phyloP scores from a whole-genome alignment of 2,329 filamentous ascomycete species.

The Hypoxylon rubiginosum region DNA sequence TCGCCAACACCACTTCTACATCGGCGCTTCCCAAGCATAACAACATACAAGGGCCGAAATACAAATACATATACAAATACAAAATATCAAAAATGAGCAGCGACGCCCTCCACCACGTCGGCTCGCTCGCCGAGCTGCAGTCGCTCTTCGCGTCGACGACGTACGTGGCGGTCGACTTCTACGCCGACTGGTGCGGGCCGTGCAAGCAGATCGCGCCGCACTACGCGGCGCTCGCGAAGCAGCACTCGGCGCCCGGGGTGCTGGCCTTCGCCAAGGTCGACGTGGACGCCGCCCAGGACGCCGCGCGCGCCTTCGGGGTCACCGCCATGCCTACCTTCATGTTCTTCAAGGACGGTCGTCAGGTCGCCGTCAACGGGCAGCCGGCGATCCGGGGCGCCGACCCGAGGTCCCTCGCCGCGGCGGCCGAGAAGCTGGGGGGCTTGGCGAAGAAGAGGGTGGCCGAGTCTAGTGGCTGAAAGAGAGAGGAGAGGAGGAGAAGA shows the following conservation, averaged over 20 bases:
- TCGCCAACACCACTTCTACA: too few relatives aligned
- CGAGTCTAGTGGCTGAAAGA: conserved; percentile 8
- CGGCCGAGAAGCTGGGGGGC: conserved; percentile 55
- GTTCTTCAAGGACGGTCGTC: conserved; percentile 69
- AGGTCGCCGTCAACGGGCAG: conserved; percentile 57
- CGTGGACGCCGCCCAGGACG: conserved; percentile 66
- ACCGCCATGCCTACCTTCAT: conserved; percentile 71
- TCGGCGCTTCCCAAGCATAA: not conserved
- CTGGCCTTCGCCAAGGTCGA: conserved; percentile 71
- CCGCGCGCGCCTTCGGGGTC: conserved; percentile 64
- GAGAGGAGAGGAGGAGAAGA: not conserved
- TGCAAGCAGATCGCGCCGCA: conserved; percentile 71
- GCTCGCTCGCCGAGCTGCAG: conserved; percentile 62
- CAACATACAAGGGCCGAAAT: not conserved
- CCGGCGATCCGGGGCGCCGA: conserved; percentile 56
- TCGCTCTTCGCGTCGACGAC: conserved; percentile 61
- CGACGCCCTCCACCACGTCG: conserved; percentile 55
- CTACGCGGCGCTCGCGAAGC: conserved; percentile 63
- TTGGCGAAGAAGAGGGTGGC: conserved; percentile 54
- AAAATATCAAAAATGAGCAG: conserved; percentile 30
- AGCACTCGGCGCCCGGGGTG: conserved; percentile 56
- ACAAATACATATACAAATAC: not conserved
- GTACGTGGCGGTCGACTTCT: conserved; percentile 70
- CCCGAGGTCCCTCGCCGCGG: conserved; percentile 48
- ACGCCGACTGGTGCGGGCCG: conserved; percentile 71